These are phyloP conservation scores for Boechera retrofracta DNA, from an alignment of 345 rosid genomes.

Conservation along the genomic window DNA sequence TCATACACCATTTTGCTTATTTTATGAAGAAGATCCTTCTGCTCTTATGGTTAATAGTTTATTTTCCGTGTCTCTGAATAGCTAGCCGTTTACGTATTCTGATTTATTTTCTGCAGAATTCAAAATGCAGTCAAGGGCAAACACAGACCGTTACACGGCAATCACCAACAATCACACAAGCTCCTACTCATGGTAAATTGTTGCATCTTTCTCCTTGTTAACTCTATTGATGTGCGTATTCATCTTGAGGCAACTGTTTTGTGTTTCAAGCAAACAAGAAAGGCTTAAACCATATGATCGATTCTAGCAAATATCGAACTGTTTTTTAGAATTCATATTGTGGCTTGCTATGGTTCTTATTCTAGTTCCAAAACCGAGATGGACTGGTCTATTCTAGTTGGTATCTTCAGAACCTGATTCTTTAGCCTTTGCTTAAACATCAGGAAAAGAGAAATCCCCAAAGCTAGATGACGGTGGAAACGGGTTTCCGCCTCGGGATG, in stretches of 20 bases:
- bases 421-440: slow-evolving; percentile 23
- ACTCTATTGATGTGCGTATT: not conserved
- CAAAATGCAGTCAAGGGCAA: slow-evolving; percentile 73
- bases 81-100: slow-evolving; percentile 7
- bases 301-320: not conserved
- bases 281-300: slow-evolving; percentile 4
- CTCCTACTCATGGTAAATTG: slow-evolving; percentile 69
- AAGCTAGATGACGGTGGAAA: slow-evolving; percentile 78
- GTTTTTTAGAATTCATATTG: not conserved
- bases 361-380: slow-evolving; percentile 7
- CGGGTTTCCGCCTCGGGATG: slow-evolving; percentile 79
- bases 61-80: not conserved
- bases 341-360: slow-evolving; percentile 19
- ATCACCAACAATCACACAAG: slow-evolving; percentile 76
- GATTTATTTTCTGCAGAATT: slow-evolving; percentile 52
- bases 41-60: not conserved
- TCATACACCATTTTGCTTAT: not conserved
- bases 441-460: slow-evolving; percentile 64
- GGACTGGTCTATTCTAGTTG: not conserved
- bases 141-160: slow-evolving; percentile 76
- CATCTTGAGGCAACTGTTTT: not conserved
- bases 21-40: slow-evolving; percentile 9
- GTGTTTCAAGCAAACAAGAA: slow-evolving; percentile 18
- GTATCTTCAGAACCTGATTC: not conserved
- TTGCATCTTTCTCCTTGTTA: slow-evolving; percentile 11